phyloP scores from a whole-genome alignment of 495 filamentous ascomycete species.

The Trichoderma asperelloides region DNA sequence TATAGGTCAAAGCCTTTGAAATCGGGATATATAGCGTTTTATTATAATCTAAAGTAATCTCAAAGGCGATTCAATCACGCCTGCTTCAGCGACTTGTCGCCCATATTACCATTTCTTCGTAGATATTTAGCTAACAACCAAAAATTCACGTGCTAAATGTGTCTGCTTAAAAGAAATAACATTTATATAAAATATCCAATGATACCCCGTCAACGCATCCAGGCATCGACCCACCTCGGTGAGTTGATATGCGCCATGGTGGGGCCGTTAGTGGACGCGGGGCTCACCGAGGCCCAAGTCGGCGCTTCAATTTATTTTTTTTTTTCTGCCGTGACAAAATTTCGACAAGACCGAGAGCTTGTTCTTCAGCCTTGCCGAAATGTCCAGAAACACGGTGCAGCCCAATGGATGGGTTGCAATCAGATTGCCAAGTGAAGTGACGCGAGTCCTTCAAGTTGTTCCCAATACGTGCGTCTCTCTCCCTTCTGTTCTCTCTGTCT shows the following conservation, averaged over 20 bases:
- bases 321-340: neutral
- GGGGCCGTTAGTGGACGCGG: conserved; percentile 3
- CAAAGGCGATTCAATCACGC: too few relatives aligned
- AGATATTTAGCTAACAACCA: too few relatives aligned
- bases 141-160: too few relatives aligned
- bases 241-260: neutral
- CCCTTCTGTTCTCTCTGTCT: too few relatives aligned
- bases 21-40: too few relatives aligned
- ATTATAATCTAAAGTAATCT: too few relatives aligned
- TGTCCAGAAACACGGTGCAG: conserved; percentile 31
- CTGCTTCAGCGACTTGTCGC: too few relatives aligned
- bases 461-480: conserved; percentile 67
- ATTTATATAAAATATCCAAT: too few relatives aligned
- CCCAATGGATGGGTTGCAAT: conserved; percentile 58
- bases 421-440: conserved; percentile 56
- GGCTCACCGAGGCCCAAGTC: conserved; percentile 1
- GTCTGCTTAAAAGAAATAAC: too few relatives aligned
- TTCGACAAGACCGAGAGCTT: neutral
- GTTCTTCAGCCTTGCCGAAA: neutral
- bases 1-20: too few relatives aligned
- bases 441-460: conserved; percentile 52
- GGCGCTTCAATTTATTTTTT: conserved; percentile 2
- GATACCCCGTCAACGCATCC: too few relatives aligned
- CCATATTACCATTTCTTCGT: too few relatives aligned
- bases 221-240: neutral